Conservation (phyloP, 2,329 filamentous ascomycete species). For the Xylariaceae sp. region DNA sequence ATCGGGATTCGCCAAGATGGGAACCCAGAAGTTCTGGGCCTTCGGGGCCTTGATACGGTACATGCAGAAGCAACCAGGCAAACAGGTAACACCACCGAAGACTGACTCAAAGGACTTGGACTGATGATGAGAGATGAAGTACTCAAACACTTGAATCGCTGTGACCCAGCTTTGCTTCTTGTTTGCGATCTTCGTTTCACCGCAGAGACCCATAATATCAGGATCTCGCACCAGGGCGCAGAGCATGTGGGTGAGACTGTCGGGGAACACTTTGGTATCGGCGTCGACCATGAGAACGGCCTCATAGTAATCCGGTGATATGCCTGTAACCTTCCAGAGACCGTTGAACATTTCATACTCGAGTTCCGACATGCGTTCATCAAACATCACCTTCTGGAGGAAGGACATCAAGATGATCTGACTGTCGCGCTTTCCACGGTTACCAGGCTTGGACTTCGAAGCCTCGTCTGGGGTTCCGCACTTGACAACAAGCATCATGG, state of each 20-base stretch:
- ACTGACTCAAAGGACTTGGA: slow-evolving; percentile 97
- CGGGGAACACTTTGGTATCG: slow-evolving; percentile 98
- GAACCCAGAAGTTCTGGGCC: slow-evolving; percentile 98
- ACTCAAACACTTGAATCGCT: slow-evolving; percentile 98
- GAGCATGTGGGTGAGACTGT: slow-evolving; percentile 97
- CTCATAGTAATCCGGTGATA: slow-evolving; percentile 97
- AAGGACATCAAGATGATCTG: slow-evolving; percentile 99
- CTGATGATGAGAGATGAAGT: slow-evolving; percentile 97
- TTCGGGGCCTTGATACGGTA: slow-evolving; percentile 99
- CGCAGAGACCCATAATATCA: slow-evolving; percentile 97
- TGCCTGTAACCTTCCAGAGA: slow-evolving; percentile 96
- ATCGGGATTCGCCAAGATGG: slow-evolving; percentile 95
- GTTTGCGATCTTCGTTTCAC: slow-evolving; percentile 99
- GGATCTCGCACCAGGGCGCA: slow-evolving; percentile 99
- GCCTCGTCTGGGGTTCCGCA: slow-evolving; percentile 88
- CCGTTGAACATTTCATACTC: slow-evolving; percentile 99
- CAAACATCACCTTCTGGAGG: slow-evolving; percentile 99
- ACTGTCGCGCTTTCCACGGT: slow-evolving; percentile 96
- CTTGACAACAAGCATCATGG: slow-evolving; percentile 96
- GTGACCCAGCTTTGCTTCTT: slow-evolving; percentile 92
- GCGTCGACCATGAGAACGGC: slow-evolving; percentile 98
- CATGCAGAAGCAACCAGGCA: slow-evolving; percentile 99
- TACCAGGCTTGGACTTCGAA: slow-evolving; percentile 79
- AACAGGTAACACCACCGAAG: slow-evolving; percentile 97
- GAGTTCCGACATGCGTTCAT: slow-evolving; percentile 98